Conservation (phyloP, 2,329 filamentous ascomycete species). For the Aureobasidium mangrovei region DNA sequence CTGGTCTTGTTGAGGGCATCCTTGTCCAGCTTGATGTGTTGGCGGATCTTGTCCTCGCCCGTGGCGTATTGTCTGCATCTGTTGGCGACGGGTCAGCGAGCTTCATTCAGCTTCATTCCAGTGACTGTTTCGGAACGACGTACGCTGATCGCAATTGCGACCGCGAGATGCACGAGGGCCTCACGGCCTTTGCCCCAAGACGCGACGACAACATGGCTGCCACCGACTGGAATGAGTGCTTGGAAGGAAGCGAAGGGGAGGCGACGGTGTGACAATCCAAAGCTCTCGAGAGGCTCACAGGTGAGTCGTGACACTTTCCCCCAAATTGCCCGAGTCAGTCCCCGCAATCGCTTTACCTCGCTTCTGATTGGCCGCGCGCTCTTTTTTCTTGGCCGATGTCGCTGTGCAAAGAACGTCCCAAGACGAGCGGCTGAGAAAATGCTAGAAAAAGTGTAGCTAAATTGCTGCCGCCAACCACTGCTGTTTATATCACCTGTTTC, state of each 20-base stretch:
- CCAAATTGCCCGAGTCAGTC: conserved; percentile 10
- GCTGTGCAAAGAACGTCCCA: neutral
- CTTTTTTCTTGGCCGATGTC: neutral
- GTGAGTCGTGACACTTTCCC: conserved; percentile 5
- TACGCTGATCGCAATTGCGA: conserved; percentile 12
- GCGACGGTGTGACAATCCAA: neutral
- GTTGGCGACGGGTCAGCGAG: neutral
- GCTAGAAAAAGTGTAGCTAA: conserved; percentile 7
- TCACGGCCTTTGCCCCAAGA: conserved; percentile 11
- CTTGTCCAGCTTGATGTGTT: conserved; percentile 14
- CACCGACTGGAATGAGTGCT: conserved; percentile 5
- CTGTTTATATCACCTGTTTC: neutral
- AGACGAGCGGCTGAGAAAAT: conserved; percentile 7
- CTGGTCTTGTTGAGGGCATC: conserved; percentile 70
- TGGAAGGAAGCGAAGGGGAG: neutral
- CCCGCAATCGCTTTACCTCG: neutral
- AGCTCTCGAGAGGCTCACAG: conserved; percentile 6
- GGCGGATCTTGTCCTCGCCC: conserved; percentile 13
- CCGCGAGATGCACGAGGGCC: conserved; percentile 7
- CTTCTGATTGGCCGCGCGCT: neutral
- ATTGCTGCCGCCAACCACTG: neutral
- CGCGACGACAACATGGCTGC: conserved; percentile 15
- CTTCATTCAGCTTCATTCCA: neutral
- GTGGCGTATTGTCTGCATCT: conserved; percentile 12
- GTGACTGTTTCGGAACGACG: neutral